phyloP scores from a whole-genome alignment of 495 filamentous ascomycete genomes.

The Penicillium lividum region DNA sequence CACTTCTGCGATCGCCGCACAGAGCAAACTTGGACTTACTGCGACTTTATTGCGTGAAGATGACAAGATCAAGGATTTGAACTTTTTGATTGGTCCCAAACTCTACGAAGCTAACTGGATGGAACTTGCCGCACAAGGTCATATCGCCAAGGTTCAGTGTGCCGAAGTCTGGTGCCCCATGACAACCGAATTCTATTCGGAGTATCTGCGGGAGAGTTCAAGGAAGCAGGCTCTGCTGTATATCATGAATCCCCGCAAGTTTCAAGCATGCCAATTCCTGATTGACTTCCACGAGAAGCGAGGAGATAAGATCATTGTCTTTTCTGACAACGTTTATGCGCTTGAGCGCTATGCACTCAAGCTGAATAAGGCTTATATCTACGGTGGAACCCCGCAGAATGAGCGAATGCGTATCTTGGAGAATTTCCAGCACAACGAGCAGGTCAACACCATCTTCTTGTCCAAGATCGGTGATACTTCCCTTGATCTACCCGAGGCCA shows the following conservation, averaged over 20 bases:
- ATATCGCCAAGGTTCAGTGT: conserved; percentile 97
- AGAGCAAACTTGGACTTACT: conserved; percentile 95
- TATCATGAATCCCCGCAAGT: conserved; percentile 97
- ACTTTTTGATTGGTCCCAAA: conserved; percentile 97
- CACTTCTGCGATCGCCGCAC: conserved; percentile 85
- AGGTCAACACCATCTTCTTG: conserved; percentile 94
- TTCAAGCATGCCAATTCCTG: conserved; percentile 93
- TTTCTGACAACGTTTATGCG: conserved; percentile 97
- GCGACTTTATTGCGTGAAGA: conserved; percentile 94
- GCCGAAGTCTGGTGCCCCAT: conserved; percentile 99
- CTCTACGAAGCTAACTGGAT: conserved; percentile 99
- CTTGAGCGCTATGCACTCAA: conserved; percentile 82
- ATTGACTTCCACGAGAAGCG: conserved; percentile 97
- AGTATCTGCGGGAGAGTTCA: conserved; percentile 77
- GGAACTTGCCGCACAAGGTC: conserved; percentile 94
- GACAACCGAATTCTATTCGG: conserved; percentile 96
- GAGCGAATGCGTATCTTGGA: conserved; percentile 90
- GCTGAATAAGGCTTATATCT: conserved; percentile 89
- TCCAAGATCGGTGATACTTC: conserved; percentile 99
- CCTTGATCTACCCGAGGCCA: conserved; percentile 93
- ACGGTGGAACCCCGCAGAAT: conserved; percentile 79
- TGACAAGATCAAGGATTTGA: conserved; percentile 96
- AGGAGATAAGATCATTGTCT: conserved; percentile 98
- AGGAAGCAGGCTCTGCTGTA: conserved; percentile 76
- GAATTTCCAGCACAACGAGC: conserved; percentile 94